Percentiles rank a stretch among this genome's conserved stretches.
These are phyloP conservation scores for Mangifera indica DNA, from an alignment of 345 rosid genomes.

Conservation along the genomic window DNA sequence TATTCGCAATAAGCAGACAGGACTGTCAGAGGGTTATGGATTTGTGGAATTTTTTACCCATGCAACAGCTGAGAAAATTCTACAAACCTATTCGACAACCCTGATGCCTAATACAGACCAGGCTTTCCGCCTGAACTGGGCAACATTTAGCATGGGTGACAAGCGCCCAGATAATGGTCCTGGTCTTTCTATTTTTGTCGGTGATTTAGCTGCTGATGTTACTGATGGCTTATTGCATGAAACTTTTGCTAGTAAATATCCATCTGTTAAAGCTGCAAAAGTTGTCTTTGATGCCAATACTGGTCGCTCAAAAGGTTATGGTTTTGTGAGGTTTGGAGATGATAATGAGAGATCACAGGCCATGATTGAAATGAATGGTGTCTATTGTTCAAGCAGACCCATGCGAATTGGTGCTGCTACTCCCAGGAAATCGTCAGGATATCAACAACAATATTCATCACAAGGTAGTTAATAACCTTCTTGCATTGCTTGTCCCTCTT, in stretches of 20 bases:
- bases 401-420: constrained; percentile 98
- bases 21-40: constrained; percentile 93
- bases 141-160: constrained; percentile 84
- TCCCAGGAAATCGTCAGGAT: constrained; percentile 81
- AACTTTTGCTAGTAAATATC: constrained; percentile 69
- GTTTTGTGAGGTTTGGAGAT: constrained; percentile 97
- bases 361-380: constrained; percentile 96
- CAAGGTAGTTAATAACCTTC: constrained; percentile 42
- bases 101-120: constrained; percentile 81
- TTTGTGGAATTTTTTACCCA: constrained; percentile 86
- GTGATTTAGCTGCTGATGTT: constrained; percentile 95
- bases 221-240: constrained; percentile 68
- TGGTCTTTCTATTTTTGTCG: constrained; percentile 93
- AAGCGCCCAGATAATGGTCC: constrained; percentile 86
- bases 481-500: constrained; percentile 1
- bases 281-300: constrained; percentile 90
- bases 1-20: constrained; percentile 89
- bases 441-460: constrained; percentile 65
- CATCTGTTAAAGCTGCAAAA: constrained; percentile 88
- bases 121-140: constrained; percentile 97
- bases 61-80: constrained; percentile 80
- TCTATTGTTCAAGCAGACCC: constrained; percentile 82
- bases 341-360: constrained; percentile 76
- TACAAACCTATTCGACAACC: constrained; percentile 59
- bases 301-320: constrained; percentile 96